Base-by-base conservation (phyloP, 139 green algal genomes). In the Chlorella sp. region DNA sequence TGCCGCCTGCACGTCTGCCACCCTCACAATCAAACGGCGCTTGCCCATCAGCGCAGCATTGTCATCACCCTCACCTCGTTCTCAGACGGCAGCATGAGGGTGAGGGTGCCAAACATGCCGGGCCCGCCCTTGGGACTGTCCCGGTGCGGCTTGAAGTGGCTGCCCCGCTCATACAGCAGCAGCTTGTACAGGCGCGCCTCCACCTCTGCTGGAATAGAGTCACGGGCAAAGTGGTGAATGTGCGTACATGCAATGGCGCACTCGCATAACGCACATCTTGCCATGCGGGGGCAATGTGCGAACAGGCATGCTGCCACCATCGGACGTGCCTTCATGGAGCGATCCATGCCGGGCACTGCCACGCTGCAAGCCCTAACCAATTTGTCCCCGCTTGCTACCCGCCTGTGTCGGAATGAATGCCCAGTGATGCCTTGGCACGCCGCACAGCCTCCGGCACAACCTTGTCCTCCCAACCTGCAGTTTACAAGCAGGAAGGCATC, bases 371-470 rank as follows among this genome's bases (percentile, higher is more conserved):
- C 63, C 16, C 63, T 36, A 30, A 69, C 13, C 18, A 38, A 5
- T 4, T 5, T 36, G 12, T 30, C 63, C 28, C 28, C 28, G 17
- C 63, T 3, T 18, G 28, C 63, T 28, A 7, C 65, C 20, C 65
- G 26, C 65, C 65, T 17, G 65, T 72, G 65, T 72, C 32, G 4
- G 26, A 12, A 12, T 41, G 30, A 16, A 72, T 72, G 65, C 65
- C 65, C 65, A 72, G 65, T 11, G 13, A 25, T 15, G 65, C 65
- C 36, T 72, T 44, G 65, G 65, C 30, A 12, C 30, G 30, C 21
- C 65, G 65, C 65, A 72, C 65, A 28, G 65, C 65, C 65, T 44
- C 65, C 1, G 65, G 65, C 65, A 72, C 65, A 34, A 72, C 65
- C 32, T 44, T 32, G 7, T 23, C 65, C 30, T 44, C 65, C 65